Evolutionary conservation across 495 filamentous ascomycete species (phyloP), one percentile per base, ranked within the genome.

Genomic region (Cercophora newfieldiana): DNA sequence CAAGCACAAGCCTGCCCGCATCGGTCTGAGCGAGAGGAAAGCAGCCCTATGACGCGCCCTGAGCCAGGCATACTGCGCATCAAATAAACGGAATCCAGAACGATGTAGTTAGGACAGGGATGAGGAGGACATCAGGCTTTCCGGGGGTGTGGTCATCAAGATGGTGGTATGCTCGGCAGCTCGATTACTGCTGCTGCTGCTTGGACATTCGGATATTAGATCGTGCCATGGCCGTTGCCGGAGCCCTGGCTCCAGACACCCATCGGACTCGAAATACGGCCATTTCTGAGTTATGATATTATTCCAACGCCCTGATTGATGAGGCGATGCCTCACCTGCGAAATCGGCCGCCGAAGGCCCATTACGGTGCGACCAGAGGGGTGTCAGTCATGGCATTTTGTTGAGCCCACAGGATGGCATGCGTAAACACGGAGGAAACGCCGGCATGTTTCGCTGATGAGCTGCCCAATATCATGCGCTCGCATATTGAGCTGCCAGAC

Each of bases 241-340:
- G 63, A 60, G 59, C 30, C 12, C 12, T 31, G 49, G 44, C 37
- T 44, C 19, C 19, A 18, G 19, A 24, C 55, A 68, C n/a, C 25
- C 48, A 60, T 50, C 49, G 69, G 16, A 24, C 2, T 19, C 63
- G 66, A 55, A 63, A 64, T 54, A 65, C 64, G 63, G 50, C 60
- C 55, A 63, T 68, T 69, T 78, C 25, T 69, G 68, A 76, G 65
- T 71, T 76, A 51, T 76, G 75, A 74, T 70, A 68, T 69, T 63
- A 61, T 57, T 44, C 67, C 47, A 71, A 63, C 64, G 61, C 55
- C 18, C 55, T 49, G 37, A 44, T 44, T 37, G 49, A 31, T 22
- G 31, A 54, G 26, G 53, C 54, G 47, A 53, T 19, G 29, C 49
- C 57, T 37, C 24, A 31, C 19, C 66, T 54, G 53, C 53, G 49